Percentiles rank a stretch among this genome's conserved stretches.
These are phyloP conservation scores for Metschnikowia peoriensis DNA, from an alignment of 805 yeast genomes.

Conservation along the genomic window DNA sequence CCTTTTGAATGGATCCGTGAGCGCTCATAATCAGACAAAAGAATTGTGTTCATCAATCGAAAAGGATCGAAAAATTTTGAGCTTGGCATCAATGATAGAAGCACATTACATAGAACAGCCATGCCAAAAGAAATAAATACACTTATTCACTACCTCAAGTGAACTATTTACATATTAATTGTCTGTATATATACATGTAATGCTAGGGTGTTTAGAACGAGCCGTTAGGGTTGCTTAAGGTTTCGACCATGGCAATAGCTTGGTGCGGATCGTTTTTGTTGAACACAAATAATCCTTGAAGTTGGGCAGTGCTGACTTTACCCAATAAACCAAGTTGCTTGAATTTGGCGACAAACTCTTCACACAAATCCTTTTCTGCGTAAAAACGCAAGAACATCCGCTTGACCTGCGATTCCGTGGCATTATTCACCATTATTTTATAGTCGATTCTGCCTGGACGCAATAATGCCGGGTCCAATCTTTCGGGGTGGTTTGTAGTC, in stretches of 20 bases:
- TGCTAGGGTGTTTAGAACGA: slow-evolving; percentile 3
- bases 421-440: slow-evolving; percentile 80
- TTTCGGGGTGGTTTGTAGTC: slow-evolving; percentile 98
- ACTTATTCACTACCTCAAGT: too few relatives aligned
- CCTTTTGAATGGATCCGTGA: too few relatives aligned
- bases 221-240: slow-evolving; percentile 33
- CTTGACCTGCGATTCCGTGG: slow-evolving; percentile 75
- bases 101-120: too few relatives aligned
- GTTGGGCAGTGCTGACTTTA: slow-evolving; percentile 82
- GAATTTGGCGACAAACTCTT: slow-evolving; percentile 48
- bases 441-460: slow-evolving; percentile 94
- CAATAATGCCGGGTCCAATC: slow-evolving; percentile 85
- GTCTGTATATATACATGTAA: too few relatives aligned
- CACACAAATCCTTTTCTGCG: slow-evolving; percentile 56
- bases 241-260: slow-evolving; percentile 65
- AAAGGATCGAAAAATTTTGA: too few relatives aligned
- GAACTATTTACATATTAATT: too few relatives aligned
- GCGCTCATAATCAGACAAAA: too few relatives aligned
- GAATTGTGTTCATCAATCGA: too few relatives aligned
- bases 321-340: slow-evolving; percentile 41
- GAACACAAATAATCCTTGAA: slow-evolving; percentile 93
- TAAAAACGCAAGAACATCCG: slow-evolving; percentile 89
- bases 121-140: too few relatives aligned
- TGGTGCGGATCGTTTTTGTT: slow-evolving; percentile 78
- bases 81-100: too few relatives aligned